A percentile compares a stretch with the other conserved stretches of the same genome.
These are phyloP conservation scores for Pythium aphanidermatum DNA, from an alignment of 352 stramenopile genomes.

Conservation along the genomic window DNA sequence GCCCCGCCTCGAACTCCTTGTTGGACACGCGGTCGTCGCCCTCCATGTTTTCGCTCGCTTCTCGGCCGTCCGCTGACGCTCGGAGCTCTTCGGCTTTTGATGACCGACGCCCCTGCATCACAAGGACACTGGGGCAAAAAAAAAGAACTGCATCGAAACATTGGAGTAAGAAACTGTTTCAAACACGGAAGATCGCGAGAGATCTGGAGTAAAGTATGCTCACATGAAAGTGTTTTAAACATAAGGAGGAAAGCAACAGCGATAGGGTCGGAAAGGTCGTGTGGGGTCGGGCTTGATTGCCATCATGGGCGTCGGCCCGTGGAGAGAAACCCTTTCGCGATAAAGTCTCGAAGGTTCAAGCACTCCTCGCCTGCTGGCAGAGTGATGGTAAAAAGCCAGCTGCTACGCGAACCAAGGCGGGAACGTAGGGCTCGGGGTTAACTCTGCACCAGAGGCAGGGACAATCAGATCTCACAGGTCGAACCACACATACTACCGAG, in stretches of 20 bases:
- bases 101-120: background rate
- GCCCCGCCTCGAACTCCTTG: slow-evolving; percentile 53
- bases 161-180: slow-evolving; percentile 6
- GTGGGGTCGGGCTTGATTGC: slow-evolving; percentile 16
- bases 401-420: background rate
- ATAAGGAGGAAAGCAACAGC: background rate
- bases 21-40: slow-evolving; percentile 23
- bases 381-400: background rate
- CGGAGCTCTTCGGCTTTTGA: slow-evolving; percentile 10
- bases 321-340: slow-evolving; percentile 25
- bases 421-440: background rate
- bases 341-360: slow-evolving; percentile 23
- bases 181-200: background rate
- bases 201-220: slow-evolving; percentile 1
- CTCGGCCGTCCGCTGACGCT: background rate
- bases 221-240: background rate
- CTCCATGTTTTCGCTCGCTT: background rate
- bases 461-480: background rate
- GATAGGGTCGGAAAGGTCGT: slow-evolving; percentile 24
- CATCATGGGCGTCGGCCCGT: slow-evolving; percentile 14
- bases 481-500: background rate
- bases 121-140: slow-evolving; percentile 15
- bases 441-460: background rate
- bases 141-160: slow-evolving; percentile 11
- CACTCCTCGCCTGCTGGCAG: background rate